Percentiles rank a stretch among this genome's conserved stretches.
phyloP scores from a whole-genome alignment of 371 early-diverging fungal genomes.

The Syncephalastrum sp. region DNA sequence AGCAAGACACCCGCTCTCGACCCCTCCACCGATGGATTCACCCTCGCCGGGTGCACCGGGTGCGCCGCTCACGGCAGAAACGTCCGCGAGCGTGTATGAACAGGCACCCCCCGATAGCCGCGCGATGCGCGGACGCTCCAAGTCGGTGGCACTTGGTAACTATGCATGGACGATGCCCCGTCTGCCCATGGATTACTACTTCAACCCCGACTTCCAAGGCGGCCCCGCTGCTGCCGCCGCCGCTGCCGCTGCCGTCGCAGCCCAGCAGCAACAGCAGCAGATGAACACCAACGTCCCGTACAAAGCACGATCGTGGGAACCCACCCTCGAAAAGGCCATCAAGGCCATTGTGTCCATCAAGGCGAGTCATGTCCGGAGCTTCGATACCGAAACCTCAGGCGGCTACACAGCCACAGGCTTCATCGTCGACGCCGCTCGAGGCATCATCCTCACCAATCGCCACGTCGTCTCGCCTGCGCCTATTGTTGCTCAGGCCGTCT shows the following conservation, averaged over 20 bases:
- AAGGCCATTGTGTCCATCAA: slow-evolving; percentile 85
- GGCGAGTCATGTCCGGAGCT: slow-evolving; percentile 76
- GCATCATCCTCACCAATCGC: slow-evolving; percentile 88
- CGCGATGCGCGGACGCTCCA: slow-evolving; percentile 40
- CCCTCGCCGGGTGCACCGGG: no score
- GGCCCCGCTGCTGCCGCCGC: not conserved
- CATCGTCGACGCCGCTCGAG: slow-evolving; percentile 81
- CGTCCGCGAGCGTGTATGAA: not conserved
- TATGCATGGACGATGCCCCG: slow-evolving; percentile 33
- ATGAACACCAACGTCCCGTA: slow-evolving; percentile 32
- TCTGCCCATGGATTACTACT: slow-evolving; percentile 28
- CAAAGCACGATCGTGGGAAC: slow-evolving; percentile 65
- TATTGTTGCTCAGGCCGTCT: slow-evolving; percentile 75
- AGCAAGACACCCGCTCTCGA: no score
- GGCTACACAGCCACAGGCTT: slow-evolving; percentile 86
- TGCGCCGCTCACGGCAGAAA: no score
- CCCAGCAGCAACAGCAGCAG: not conserved
- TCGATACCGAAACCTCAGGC: slow-evolving; percentile 88
- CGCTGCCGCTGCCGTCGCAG: not conserved
- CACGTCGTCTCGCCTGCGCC: slow-evolving; percentile 89
- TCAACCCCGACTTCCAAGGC: slow-evolving; percentile 4
- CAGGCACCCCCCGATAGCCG: slow-evolving; percentile 20
- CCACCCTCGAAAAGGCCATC: slow-evolving; percentile 71
- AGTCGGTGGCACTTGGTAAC: slow-evolving; percentile 37
- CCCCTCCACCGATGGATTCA: no score